Percentiles rank a stretch among this genome's conserved stretches.
Conservation (phyloP, 1,284 basidiomycete species). For the Phylloporus gajari region DNA sequence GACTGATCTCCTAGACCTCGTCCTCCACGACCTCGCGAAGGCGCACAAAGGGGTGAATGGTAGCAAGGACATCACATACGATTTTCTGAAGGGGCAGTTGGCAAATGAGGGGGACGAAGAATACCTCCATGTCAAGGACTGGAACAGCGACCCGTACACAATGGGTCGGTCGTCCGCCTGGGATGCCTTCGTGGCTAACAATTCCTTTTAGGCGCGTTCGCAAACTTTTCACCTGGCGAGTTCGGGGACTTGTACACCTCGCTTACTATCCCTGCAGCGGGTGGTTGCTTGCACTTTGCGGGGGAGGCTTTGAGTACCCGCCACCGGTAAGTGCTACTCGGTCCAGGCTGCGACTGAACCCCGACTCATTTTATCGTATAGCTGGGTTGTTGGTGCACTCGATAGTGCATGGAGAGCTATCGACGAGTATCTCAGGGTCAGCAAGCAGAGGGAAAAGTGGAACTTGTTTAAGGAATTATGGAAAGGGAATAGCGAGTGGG, state of each 20-base stretch:
- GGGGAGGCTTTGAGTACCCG: conserved; percentile 34
- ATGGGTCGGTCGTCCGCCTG: conserved; percentile 21
- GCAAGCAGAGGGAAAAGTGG: conserved; percentile 22
- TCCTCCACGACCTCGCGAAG: too few species aligned
- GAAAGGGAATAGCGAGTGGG: conserved; percentile 37
- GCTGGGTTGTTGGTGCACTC: conserved; percentile 37
- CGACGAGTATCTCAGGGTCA: conserved; percentile 32
- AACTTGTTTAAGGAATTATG: conserved; percentile 23
- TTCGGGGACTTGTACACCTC: conserved; percentile 28
- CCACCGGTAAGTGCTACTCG: conserved; percentile 30
- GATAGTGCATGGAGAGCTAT: too few species aligned
- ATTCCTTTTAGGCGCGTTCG: conserved; percentile 26
- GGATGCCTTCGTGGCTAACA: neutral
- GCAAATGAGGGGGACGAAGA: conserved; percentile 15
- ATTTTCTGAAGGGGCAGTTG: conserved; percentile 2
- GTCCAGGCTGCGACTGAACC: neutral
- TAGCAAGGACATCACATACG: conserved; percentile 14
- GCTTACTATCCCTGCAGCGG: conserved; percentile 27
- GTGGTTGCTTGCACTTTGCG: conserved; percentile 28
- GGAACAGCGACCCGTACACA: conserved; percentile 18
- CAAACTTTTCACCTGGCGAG: conserved; percentile 28
- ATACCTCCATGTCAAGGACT: too few species aligned
- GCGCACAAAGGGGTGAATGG: neutral
- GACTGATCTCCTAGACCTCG: too few species aligned
- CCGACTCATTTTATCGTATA: neutral